A percentile compares a stretch with the other conserved stretches of the same genome.
Conservation (phyloP, 768 basidiomycete species). For the Tricholoma matsutake region DNA sequence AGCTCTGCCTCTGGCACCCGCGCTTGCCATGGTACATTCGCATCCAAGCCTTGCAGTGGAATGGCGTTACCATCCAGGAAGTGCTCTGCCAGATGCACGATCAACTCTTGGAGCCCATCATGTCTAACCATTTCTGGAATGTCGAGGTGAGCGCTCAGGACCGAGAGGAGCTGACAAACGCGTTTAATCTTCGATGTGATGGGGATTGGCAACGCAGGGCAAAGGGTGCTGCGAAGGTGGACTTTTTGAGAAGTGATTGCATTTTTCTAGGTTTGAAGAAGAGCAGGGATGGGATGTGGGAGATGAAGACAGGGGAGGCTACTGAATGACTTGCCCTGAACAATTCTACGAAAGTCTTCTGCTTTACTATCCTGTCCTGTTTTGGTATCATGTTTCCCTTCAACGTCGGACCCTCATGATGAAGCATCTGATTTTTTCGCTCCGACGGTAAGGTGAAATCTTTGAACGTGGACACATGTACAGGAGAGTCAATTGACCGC, state of each 20-base stretch:
- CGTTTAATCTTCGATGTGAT: slow-evolving; percentile 39
- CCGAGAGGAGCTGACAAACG: slow-evolving; percentile 35
- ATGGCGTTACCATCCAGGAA: slow-evolving; percentile 49
- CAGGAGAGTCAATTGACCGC: no score
- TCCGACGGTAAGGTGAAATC: no score
- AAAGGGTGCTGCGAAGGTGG: slow-evolving; percentile 44
- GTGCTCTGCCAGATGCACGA: slow-evolving; percentile 42
- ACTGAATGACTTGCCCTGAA: background rate
- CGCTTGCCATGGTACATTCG: slow-evolving; percentile 55
- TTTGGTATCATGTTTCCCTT: background rate
- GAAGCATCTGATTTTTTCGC: no score
- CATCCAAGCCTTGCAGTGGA: slow-evolving; percentile 34
- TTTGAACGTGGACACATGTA: background rate
- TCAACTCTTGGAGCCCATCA: slow-evolving; percentile 35
- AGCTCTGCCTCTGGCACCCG: slow-evolving; percentile 46
- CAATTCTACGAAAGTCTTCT: background rate
- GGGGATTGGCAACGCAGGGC: slow-evolving; percentile 24
- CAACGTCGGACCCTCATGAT: no score
- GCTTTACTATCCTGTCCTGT: background rate
- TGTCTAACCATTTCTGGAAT: slow-evolving; percentile 44
- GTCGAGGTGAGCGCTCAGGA: slow-evolving; percentile 39
- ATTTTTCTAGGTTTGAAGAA: slow-evolving; percentile 33
- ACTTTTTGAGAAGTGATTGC: slow-evolving; percentile 45
- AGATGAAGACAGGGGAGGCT: slow-evolving; percentile 26
- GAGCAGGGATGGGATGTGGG: slow-evolving; percentile 26